phyloP scores from a whole-genome alignment of 768 basidiomycete species.

The Zangia roseola region DNA sequence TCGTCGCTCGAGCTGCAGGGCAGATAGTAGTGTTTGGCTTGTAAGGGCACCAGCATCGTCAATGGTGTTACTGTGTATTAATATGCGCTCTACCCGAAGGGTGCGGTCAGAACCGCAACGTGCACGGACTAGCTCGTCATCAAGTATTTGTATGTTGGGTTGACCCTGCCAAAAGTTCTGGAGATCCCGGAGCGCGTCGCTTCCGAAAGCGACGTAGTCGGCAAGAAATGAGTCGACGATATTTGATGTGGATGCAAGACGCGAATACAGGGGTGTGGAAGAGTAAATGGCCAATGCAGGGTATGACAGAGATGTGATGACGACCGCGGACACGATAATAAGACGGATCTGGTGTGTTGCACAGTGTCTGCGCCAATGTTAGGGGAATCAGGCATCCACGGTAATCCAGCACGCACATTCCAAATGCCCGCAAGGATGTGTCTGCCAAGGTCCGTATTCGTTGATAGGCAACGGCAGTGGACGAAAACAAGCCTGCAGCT shows the following conservation, averaged over 20 bases:
- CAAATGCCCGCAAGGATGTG: conserved; percentile 68
- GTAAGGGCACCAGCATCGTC: conserved; percentile 53
- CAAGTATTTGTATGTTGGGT: conserved; percentile 58
- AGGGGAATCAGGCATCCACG: not conserved
- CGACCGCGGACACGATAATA: conserved; percentile 82
- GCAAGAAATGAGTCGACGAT: conserved; percentile 65
- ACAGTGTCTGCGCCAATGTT: conserved; percentile 59
- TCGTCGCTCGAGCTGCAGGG: conserved; percentile 59
- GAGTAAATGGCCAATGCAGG: conserved; percentile 87
- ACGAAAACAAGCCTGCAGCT: conserved; percentile 15
- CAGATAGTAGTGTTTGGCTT: conserved; percentile 58
- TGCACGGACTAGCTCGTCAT: conserved; percentile 69
- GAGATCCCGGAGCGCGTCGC: conserved; percentile 60
- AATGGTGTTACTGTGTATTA: conserved; percentile 54
- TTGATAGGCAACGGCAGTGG: conserved; percentile 24
- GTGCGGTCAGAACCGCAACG: conserved; percentile 69
- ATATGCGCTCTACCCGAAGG: conserved; percentile 73
- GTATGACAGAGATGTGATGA: conserved; percentile 87
- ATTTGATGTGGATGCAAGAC: conserved; percentile 48
- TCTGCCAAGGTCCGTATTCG: conserved; percentile 40
- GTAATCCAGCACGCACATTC: conserved; percentile 58
- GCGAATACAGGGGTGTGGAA: conserved; percentile 64
- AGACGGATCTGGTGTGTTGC: conserved; percentile 89
- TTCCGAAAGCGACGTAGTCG: conserved; percentile 49
- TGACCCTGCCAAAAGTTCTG: conserved; percentile 71